Percentiles rank a stretch among this genome's conserved stretches.
Evolutionary conservation across 2,329 filamentous ascomycete species (phyloP).

Genomic region (Magnaporthiopsis poae): DNA sequence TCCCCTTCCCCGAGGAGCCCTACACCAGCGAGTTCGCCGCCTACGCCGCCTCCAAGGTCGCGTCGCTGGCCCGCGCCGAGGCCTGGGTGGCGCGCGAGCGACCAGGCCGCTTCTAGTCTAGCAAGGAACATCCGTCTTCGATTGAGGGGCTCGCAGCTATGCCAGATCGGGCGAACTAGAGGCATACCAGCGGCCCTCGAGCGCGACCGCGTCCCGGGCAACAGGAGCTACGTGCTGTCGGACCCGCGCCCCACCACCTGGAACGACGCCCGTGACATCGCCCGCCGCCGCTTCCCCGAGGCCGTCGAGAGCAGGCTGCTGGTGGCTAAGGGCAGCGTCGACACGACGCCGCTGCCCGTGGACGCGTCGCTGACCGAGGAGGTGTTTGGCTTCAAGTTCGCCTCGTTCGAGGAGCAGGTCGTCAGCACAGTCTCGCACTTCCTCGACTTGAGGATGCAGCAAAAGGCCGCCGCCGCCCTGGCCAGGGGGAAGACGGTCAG

Average conservation of each 20-base stretch:
- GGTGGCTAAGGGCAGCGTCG: conserved; percentile 15
- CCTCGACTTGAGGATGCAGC: conserved; percentile 15
- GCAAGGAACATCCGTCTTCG: too few species aligned
- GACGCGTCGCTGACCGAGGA: conserved; percentile 19
- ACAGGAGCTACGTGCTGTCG: conserved; percentile 24
- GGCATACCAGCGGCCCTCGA: too few species aligned
- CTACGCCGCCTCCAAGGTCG: conserved; percentile 27
- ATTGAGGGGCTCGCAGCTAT: too few species aligned
- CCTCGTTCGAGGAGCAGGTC: conserved; percentile 21
- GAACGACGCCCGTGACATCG: conserved; percentile 30
- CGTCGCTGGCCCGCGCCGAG: conserved; percentile 24
- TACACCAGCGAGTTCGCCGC: conserved; percentile 23
- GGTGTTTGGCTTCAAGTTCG: conserved; percentile 19
- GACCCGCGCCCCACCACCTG: conserved; percentile 20
- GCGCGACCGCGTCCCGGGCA: conserved; percentile 24
- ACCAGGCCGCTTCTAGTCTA: too few species aligned
- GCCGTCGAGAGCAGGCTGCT: conserved; percentile 20
- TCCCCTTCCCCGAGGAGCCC: conserved; percentile 15
- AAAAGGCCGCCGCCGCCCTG: background rate
- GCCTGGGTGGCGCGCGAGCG: conserved; percentile 22
- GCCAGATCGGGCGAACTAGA: too few species aligned
- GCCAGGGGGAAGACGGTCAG: conserved; percentile 2
- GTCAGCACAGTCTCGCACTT: conserved; percentile 19
- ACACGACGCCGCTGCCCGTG: conserved; percentile 18
- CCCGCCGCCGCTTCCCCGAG: conserved; percentile 20